A percentile compares a stretch with the other conserved stretches of the same genome.
phyloP scores from a whole-genome alignment of 371 early-diverging fungal genomes.

The Apophysomyces trapeziformis region DNA sequence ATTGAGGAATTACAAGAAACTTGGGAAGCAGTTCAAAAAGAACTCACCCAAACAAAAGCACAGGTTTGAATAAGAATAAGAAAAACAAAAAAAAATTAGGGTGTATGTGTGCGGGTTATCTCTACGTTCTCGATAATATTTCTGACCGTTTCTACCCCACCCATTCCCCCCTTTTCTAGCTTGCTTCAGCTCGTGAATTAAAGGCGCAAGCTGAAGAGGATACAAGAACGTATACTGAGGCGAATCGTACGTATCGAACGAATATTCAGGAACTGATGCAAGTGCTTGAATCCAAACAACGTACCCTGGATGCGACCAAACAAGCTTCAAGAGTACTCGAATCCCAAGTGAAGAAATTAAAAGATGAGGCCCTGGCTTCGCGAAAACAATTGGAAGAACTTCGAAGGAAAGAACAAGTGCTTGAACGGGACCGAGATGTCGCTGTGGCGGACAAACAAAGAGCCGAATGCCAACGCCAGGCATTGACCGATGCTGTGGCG shows the following conservation, averaged over 20 bases:
- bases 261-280: slow-evolving; percentile 50
- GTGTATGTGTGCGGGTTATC: too few relatives aligned
- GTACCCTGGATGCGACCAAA: slow-evolving; percentile 39
- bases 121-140: too few relatives aligned
- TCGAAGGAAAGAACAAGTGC: slow-evolving; percentile 29
- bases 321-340: slow-evolving; percentile 26
- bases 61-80: slow-evolving; percentile 14
- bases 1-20: slow-evolving; percentile 27
- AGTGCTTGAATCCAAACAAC: slow-evolving; percentile 43
- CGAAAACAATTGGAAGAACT: slow-evolving; percentile 47
- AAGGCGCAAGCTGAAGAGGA: slow-evolving; percentile 33
- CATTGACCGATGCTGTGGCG: slow-evolving; percentile 28
- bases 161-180: slow-evolving; percentile 12
- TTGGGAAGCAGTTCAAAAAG: slow-evolving; percentile 20
- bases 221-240: slow-evolving; percentile 37
- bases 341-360: slow-evolving; percentile 37
- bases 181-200: slow-evolving; percentile 28
- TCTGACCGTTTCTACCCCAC: too few relatives aligned
- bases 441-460: slow-evolving; percentile 28
- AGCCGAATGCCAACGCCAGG: slow-evolving; percentile 25
- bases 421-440: slow-evolving; percentile 31
- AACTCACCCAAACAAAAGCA: slow-evolving; percentile 18
- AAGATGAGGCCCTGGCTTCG: slow-evolving; percentile 40
- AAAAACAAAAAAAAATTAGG: background rate
- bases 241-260: slow-evolving; percentile 38